Evolutionary conservation across 2,329 filamentous ascomycete genomes (phyloP).

Genomic region (Colletotrichum siamense): DNA sequence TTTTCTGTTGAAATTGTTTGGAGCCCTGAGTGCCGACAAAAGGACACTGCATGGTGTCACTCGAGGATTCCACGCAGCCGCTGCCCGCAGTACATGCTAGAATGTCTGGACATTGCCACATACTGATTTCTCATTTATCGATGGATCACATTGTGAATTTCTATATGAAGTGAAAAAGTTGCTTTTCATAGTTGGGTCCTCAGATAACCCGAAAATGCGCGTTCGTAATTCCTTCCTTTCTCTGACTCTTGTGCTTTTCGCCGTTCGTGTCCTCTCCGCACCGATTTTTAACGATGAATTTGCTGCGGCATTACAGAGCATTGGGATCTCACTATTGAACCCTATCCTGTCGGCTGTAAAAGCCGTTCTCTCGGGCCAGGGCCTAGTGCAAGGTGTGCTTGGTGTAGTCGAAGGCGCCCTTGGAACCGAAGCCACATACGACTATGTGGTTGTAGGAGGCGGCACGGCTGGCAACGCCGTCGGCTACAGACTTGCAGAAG

Average conservation of each 20-base stretch:
- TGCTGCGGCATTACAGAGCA: background rate
- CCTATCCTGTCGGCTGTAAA: background rate
- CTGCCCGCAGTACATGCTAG: background rate
- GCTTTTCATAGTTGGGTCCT: background rate
- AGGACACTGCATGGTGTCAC: background rate
- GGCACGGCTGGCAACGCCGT: conserved; percentile 42
- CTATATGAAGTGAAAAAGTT: background rate
- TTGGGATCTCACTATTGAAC: background rate
- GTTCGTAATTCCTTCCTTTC: background rate
- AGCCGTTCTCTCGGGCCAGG: background rate
- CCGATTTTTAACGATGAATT: background rate
- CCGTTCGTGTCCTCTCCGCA: background rate
- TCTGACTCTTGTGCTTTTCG: background rate
- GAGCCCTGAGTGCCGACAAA: background rate
- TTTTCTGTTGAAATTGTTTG: too few relatives aligned
- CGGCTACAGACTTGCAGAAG: conserved; percentile 35
- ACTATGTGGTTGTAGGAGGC: conserved; percentile 37
- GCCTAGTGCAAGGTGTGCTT: background rate
- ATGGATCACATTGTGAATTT: background rate
- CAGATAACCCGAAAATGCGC: background rate
- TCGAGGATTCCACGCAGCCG: background rate
- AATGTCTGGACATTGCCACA: background rate
- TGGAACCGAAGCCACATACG: conserved; percentile 2
- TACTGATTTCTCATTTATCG: background rate
- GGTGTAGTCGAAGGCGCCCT: background rate